These are phyloP conservation scores for Grammothele lineata DNA, from an alignment of 768 basidiomycete species.

Conservation along the genomic window DNA sequence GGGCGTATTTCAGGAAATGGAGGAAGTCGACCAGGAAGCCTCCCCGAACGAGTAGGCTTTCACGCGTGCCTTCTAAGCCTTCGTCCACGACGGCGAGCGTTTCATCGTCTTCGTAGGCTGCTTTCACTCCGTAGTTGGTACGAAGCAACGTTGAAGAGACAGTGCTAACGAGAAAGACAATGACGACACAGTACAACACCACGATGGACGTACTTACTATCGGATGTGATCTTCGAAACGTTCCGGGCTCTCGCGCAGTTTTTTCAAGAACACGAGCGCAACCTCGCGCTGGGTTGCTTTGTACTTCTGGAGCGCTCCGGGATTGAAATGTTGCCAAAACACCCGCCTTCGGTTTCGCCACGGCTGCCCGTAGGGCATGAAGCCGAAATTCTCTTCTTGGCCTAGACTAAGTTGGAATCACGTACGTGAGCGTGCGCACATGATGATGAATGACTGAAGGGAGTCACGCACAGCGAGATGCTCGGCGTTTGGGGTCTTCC, in stretches of 20 bases:
- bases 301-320: background rate
- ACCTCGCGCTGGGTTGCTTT: background rate
- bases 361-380: slow-evolving; percentile 1
- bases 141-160: background rate
- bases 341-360: slow-evolving; percentile 2
- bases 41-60: background rate
- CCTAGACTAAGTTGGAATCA: background rate
- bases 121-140: background rate
- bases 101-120: background rate
- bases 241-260: background rate
- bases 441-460: no score
- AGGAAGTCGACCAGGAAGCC: background rate
- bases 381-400: background rate
- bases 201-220: background rate
- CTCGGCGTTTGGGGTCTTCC: slow-evolving; percentile 11
- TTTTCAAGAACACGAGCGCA: background rate
- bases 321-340: slow-evolving; percentile 8
- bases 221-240: background rate
- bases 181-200: background rate
- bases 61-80: background rate
- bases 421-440: background rate
- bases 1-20: background rate
- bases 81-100: background rate
- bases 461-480: background rate
- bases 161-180: background rate